Base-by-base conservation (phyloP, 2,329 filamentous ascomycete species). In the Pseudofabraea citricarpa region DNA sequence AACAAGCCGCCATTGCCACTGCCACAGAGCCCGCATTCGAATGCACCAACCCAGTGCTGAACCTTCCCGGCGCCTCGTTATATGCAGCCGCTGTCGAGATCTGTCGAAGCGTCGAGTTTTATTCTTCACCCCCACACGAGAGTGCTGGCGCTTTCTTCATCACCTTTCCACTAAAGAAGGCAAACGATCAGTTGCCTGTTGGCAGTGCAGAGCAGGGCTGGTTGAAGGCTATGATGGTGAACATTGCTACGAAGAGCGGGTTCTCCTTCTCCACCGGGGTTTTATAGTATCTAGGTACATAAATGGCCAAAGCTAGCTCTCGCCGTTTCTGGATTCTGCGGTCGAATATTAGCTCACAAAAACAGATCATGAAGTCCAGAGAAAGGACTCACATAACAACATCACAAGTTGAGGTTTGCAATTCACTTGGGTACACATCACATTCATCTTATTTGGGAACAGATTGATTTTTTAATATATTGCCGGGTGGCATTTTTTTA, bases 401-500 rank as follows among this genome's bases (percentile, higher is more conserved):
- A n/a, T n/a, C n/a, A n/a, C n/a, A n/a, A n/a, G n/a, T n/a, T n/a
- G n/a, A n/a, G n/a, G n/a, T n/a, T n/a, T n/a, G n/a, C n/a, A n/a
- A n/a, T n/a, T 19, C 20, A 36, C 35, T 20, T 36, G 19, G 18
- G n/a, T 7, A 10, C 21, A 29, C 8, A n/a, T 40, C 16, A 31
- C 15, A 23, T 38, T 38, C 24, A 29, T 33, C 21, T 31, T 27
- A 16, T 18, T 46, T 19, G 39, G 26, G 21, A 36, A 16, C 19
- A 23, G 7, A 26, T 31, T 5, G 19, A 23, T 42, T 33, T 50
- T 47, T 44, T 40, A 37, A 47, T 20, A 40, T 32, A 39, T 55
- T 52, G 48, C 53, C 51, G 39, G 29, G 42, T 51, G 55, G 53
- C 52, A 43, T 55, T 55, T 55, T 52, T 39, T 38, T 43, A n/a